These are phyloP conservation scores for Boletus reticulatus DNA, from an alignment of 768 basidiomycete species.

Conservation along the genomic window DNA sequence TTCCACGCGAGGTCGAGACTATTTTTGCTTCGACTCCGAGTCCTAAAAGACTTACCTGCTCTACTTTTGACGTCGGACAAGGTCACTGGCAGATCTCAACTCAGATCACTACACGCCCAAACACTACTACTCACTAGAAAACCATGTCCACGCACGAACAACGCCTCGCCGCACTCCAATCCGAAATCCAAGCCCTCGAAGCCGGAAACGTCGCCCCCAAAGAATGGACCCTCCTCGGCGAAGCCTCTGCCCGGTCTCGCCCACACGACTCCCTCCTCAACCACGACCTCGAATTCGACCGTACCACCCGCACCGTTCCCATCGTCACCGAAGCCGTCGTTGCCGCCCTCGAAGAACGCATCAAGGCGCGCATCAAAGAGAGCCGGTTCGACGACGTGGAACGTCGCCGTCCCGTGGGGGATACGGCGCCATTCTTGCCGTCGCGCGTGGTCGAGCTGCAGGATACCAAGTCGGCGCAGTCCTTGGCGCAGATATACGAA, in stretches of 20 bases:
- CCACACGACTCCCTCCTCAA: conserved; percentile 91
- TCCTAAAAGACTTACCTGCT: too few species aligned
- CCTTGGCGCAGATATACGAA: conserved; percentile 95
- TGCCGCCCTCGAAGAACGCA: conserved; percentile 79
- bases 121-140: too few species aligned
- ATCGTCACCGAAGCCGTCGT: conserved; percentile 88
- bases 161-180: conserved; percentile 66
- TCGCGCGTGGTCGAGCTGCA: conserved; percentile 87
- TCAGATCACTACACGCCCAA: too few species aligned
- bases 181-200: conserved; percentile 82
- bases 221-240: conserved; percentile 92
- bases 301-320: conserved; percentile 81
- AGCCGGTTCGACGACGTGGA: conserved; percentile 89
- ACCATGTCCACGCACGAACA: conserved; percentile 53
- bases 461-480: conserved; percentile 84
- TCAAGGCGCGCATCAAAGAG: conserved; percentile 86
- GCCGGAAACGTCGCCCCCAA: conserved; percentile 84
- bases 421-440: conserved; percentile 88
- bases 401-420: conserved; percentile 63
- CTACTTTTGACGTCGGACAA: too few species aligned
- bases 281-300: conserved; percentile 94
- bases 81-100: too few species aligned
- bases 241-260: conserved; percentile 76
- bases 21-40: too few species aligned
- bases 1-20: too few species aligned